Evolutionary conservation across 768 basidiomycete genomes (phyloP).

Genomic region (Dentipellis sp.): DNA sequence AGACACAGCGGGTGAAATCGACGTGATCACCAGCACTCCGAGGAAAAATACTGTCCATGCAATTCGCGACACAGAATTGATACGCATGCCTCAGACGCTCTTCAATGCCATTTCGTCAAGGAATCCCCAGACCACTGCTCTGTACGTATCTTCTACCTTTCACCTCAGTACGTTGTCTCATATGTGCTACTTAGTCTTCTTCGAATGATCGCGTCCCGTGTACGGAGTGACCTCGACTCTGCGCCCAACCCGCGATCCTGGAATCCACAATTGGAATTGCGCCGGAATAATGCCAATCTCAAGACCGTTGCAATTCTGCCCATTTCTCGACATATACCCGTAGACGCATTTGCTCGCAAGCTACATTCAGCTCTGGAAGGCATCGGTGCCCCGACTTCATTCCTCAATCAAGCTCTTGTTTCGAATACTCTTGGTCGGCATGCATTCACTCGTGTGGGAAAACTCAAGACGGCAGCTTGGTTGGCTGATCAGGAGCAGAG

Average conservation of each 20-base stretch:
- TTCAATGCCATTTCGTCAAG: slow-evolving; percentile 95
- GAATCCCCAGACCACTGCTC: slow-evolving; percentile 78
- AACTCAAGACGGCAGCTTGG: slow-evolving; percentile 92
- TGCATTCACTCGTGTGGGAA: slow-evolving; percentile 94
- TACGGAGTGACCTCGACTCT: slow-evolving; percentile 73
- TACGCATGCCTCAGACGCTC: slow-evolving; percentile 92
- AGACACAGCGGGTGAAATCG: slow-evolving; percentile 93
- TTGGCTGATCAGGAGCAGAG: slow-evolving; percentile 92
- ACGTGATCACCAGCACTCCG: slow-evolving; percentile 88
- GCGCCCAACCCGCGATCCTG: slow-evolving; percentile 42
- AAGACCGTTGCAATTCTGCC: slow-evolving; percentile 94
- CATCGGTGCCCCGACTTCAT: slow-evolving; percentile 89
- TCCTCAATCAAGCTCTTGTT: slow-evolving; percentile 89
- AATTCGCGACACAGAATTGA: slow-evolving; percentile 95
- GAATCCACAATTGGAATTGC: slow-evolving; percentile 46
- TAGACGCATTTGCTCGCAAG: slow-evolving; percentile 84
- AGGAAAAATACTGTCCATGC: slow-evolving; percentile 91
- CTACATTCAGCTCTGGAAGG: slow-evolving; percentile 82
- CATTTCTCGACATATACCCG: slow-evolving; percentile 76
- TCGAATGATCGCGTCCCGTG: slow-evolving; percentile 87
- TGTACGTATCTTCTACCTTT: slow-evolving; percentile 34
- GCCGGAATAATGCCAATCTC: slow-evolving; percentile 76
- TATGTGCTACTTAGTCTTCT: slow-evolving; percentile 41
- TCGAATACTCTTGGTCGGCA: slow-evolving; percentile 89
- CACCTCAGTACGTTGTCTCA: background rate